Evolutionary conservation across 805 yeast genomes (phyloP).

Genomic region (Monosporozyma solicola): DNA sequence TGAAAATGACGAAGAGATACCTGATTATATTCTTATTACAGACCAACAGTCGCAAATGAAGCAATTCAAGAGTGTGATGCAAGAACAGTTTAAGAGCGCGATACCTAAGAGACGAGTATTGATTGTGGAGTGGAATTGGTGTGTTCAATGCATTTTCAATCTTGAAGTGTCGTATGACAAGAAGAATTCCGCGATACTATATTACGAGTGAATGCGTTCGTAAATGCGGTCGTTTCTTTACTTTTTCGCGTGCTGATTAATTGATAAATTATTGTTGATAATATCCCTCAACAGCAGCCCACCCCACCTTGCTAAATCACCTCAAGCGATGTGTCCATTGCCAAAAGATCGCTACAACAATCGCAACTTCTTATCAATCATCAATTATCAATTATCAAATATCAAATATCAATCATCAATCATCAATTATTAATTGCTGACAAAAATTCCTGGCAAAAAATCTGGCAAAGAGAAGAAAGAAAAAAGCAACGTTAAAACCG

Average conservation of each 20-base stretch:
- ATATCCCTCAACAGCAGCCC: too few species aligned
- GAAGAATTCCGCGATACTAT: background rate
- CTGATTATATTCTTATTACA: constrained; percentile 20
- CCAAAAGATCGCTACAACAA: too few species aligned
- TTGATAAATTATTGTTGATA: background rate
- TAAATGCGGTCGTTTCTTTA: too few species aligned
- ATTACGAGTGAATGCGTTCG: background rate
- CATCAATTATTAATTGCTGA: too few species aligned
- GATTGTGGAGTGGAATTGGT: constrained; percentile 30
- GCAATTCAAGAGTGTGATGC: constrained; percentile 14
- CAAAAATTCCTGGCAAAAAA: too few species aligned
- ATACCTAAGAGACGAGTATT: background rate
- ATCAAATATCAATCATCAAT: too few species aligned
- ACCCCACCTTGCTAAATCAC: too few species aligned
- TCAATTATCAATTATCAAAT: too few species aligned
- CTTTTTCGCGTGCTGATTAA: background rate
- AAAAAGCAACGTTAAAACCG: too few species aligned
- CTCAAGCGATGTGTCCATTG: too few species aligned
- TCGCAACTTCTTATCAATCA: too few species aligned
- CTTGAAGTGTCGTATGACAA: constrained; percentile 10
- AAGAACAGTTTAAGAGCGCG: background rate
- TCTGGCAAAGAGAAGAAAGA: too few species aligned
- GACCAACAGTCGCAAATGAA: constrained; percentile 26
- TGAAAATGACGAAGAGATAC: background rate
- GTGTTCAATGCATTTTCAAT: constrained; percentile 22